phyloP scores from a whole-genome alignment of 2,329 filamentous ascomycete genomes.

The Zarea fungicola region DNA sequence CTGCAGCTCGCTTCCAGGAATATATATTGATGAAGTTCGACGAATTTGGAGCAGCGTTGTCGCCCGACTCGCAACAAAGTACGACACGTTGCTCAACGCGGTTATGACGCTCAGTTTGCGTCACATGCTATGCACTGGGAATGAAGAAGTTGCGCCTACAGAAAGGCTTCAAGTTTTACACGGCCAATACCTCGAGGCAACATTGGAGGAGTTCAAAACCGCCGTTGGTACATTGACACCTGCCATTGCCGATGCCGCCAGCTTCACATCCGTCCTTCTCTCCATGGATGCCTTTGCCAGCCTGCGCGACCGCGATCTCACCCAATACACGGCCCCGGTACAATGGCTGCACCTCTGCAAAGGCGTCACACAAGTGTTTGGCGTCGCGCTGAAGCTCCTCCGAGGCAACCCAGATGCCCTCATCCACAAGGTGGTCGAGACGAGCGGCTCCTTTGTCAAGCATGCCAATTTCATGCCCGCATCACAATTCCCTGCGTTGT shows the following conservation, averaged over 20 bases:
- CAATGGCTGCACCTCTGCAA: constrained; percentile 22
- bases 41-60: constrained; percentile 19
- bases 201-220: constrained; percentile 16
- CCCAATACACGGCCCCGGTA: constrained; percentile 20
- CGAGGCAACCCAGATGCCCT: constrained; percentile 13
- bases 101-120: constrained; percentile 20
- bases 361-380: constrained; percentile 19
- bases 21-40: constrained; percentile 14
- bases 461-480: constrained; percentile 5
- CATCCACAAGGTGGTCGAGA: constrained; percentile 16
- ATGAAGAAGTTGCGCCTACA: not conserved
- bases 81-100: constrained; percentile 20
- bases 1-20: constrained; percentile 18
- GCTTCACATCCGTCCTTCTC: constrained; percentile 20
- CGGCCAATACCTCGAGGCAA: constrained; percentile 19
- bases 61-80: constrained; percentile 18
- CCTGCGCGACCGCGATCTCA: constrained; percentile 16
- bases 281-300: constrained; percentile 19
- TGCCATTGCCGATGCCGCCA: constrained; percentile 18
- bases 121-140: constrained; percentile 14
- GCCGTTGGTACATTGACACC: constrained; percentile 14
- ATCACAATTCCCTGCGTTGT: constrained; percentile 14
- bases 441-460: constrained; percentile 13
- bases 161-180: constrained; percentile 14
- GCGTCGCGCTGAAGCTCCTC: constrained; percentile 13